Percentiles rank a stretch among this genome's conserved stretches.
These are phyloP conservation scores for Trametes cingulata DNA, from an alignment of 768 basidiomycete species.

Conservation along the genomic window DNA sequence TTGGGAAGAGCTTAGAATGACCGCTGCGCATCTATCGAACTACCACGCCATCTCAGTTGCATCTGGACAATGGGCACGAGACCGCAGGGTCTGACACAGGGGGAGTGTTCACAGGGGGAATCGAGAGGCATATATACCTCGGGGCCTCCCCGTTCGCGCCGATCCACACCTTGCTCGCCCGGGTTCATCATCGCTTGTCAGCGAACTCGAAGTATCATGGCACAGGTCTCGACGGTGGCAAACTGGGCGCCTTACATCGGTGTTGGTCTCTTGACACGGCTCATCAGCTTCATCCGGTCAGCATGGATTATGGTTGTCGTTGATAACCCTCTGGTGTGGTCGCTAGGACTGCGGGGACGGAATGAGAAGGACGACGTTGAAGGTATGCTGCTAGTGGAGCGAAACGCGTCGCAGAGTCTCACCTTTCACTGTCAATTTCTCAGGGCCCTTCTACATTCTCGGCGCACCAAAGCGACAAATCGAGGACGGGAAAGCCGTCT, in stretches of 20 bases:
- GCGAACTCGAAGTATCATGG: not conserved
- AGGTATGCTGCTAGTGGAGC: conserved; percentile 1
- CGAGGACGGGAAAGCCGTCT: conserved; percentile 28
- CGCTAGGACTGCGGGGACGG: conserved; percentile 2
- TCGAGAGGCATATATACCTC: no score
- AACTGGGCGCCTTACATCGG: conserved; percentile 12
- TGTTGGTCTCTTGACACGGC: conserved; percentile 12
- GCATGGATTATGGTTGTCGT: conserved; percentile 7
- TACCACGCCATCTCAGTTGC: no score
- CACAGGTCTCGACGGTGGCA: conserved; percentile 10
- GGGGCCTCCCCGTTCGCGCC: no score
- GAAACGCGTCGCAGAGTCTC: not conserved
- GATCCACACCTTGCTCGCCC: no score
- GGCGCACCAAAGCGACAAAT: conserved; percentile 26
- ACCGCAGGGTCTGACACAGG: no score
- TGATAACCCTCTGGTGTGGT: conserved; percentile 13
- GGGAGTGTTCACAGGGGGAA: no score
- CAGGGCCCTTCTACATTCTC: conserved; percentile 28
- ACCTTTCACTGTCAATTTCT: not conserved
- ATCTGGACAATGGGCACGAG: no score
- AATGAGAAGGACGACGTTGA: conserved; percentile 18
- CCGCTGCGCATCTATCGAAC: no score
- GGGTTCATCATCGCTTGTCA: not conserved
- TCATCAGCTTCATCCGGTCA: conserved; percentile 4
- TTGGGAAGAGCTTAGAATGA: no score